These are phyloP conservation scores for Microsporum ferrugineum DNA, from an alignment of 2,329 filamentous ascomycete species.

Conservation along the genomic window DNA sequence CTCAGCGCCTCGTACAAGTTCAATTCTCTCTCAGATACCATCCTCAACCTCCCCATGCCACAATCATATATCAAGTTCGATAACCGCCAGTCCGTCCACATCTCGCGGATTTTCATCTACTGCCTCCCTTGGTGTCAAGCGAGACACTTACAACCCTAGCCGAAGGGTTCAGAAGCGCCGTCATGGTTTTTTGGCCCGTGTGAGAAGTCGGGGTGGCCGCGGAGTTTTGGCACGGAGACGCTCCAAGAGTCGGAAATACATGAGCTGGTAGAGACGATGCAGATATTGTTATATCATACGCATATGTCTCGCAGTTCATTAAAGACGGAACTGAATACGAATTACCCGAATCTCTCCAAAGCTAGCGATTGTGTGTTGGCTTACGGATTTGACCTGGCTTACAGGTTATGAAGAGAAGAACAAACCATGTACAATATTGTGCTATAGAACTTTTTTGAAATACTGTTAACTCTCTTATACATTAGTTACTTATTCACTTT, in stretches of 20 bases:
- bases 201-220: constrained; percentile 43
- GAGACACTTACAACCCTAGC: constrained; percentile 49
- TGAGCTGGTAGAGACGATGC: not conserved
- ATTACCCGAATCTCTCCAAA: not conserved
- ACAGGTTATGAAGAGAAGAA: not conserved
- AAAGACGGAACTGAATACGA: not conserved
- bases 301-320: not conserved
- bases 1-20: constrained; percentile 17
- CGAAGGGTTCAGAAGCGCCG: constrained; percentile 50
- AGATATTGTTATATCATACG: not conserved
- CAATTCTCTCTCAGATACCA: constrained; percentile 29
- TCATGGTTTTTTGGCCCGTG: constrained; percentile 47
- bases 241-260: constrained; percentile 41
- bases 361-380: no score
- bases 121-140: constrained; percentile 32
- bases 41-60: constrained; percentile 13
- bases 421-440: not conserved
- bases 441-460: not conserved
- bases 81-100: constrained; percentile 24
- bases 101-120: constrained; percentile 35
- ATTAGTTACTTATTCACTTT: not conserved
- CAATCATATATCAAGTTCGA: constrained; percentile 12
- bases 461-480: no score
- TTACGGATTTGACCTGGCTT: not conserved
- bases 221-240: constrained; percentile 44